Percentiles rank a stretch among this genome's conserved stretches.
Evolutionary conservation across 352 stramenopile genomes (phyloP).

Genomic region (Pythium chondricola): DNA sequence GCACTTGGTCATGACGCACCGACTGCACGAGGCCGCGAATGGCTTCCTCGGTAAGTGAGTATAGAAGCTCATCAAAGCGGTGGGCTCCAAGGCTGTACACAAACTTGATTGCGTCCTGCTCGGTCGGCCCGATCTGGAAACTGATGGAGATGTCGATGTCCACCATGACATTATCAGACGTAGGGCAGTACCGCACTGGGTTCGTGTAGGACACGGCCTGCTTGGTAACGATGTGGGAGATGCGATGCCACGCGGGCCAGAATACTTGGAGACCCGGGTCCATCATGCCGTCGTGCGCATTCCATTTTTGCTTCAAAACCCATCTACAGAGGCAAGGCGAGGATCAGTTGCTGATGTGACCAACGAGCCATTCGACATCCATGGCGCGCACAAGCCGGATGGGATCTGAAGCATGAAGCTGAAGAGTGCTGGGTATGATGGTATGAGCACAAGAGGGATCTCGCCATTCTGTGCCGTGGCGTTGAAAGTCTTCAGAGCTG

Average conservation of each 20-base stretch:
- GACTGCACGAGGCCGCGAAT: constrained; percentile 78
- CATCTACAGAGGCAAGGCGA: constrained; percentile 44
- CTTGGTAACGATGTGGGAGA: constrained; percentile 86
- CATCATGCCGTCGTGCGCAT: constrained; percentile 72
- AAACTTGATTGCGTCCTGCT: constrained; percentile 73
- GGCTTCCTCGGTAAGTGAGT: constrained; percentile 64
- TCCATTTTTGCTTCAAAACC: constrained; percentile 85
- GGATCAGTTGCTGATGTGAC: too few relatives aligned
- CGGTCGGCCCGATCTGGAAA: constrained; percentile 74
- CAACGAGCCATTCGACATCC: constrained; percentile 26
- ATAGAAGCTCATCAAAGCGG: constrained; percentile 76
- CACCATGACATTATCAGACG: constrained; percentile 86
- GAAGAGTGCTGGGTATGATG: constrained; percentile 46
- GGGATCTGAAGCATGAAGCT: constrained; percentile 44
- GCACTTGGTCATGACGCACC: constrained; percentile 76
- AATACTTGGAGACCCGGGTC: constrained; percentile 72
- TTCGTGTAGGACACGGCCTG: constrained; percentile 79
- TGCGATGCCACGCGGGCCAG: constrained; percentile 70
- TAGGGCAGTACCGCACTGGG: constrained; percentile 62
- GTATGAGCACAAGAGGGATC: constrained; percentile 64
- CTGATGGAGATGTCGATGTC: constrained; percentile 85
- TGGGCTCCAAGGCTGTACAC: constrained; percentile 80
- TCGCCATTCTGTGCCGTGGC: constrained; percentile 20
- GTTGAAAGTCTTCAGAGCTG: constrained; percentile 53
- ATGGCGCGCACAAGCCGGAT: constrained; percentile 29